Evolutionary conservation across 371 early-diverging fungal species (phyloP).

Genomic region (Saksenaea oblongispora): DNA sequence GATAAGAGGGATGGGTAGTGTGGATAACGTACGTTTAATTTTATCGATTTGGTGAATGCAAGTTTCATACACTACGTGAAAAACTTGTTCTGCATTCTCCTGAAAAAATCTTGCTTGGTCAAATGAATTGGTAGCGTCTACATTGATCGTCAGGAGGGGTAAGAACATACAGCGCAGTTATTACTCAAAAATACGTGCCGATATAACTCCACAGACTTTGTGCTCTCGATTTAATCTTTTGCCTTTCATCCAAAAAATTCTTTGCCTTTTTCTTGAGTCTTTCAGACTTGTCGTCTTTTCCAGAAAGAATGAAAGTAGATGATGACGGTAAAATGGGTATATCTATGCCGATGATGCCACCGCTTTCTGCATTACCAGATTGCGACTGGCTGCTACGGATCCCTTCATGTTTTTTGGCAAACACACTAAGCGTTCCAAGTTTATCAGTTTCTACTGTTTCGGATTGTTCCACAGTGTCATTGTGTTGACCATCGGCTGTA

Average conservation of each 20-base stretch:
- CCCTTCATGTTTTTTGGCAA: neutral
- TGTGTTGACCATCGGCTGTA: neutral
- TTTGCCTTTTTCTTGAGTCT: constrained; percentile 71
- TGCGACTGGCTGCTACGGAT: neutral
- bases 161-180: constrained; percentile 3
- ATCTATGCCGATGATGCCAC: constrained; percentile 39
- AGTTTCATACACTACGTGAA: constrained; percentile 67
- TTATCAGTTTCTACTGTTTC: constrained; percentile 6
- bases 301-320: constrained; percentile 39
- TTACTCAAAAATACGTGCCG: constrained; percentile 43
- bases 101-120: constrained; percentile 82
- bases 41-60: constrained; percentile 75
- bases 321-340: constrained; percentile 40
- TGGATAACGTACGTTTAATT: constrained; percentile 60
- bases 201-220: constrained; percentile 70
- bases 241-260: constrained; percentile 78
- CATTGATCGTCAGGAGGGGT: constrained; percentile 6
- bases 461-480: constrained; percentile 7
- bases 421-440: neutral
- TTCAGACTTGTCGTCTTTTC: constrained; percentile 52
- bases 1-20: neutral
- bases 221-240: constrained; percentile 73
- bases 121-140: constrained; percentile 71
- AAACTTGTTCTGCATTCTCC: constrained; percentile 75
- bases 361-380: constrained; percentile 71